Evolutionary conservation across 768 basidiomycete genomes (phyloP), one percentile per base, ranked within the genome.

Genomic region (Tricholoma sp.): DNA sequence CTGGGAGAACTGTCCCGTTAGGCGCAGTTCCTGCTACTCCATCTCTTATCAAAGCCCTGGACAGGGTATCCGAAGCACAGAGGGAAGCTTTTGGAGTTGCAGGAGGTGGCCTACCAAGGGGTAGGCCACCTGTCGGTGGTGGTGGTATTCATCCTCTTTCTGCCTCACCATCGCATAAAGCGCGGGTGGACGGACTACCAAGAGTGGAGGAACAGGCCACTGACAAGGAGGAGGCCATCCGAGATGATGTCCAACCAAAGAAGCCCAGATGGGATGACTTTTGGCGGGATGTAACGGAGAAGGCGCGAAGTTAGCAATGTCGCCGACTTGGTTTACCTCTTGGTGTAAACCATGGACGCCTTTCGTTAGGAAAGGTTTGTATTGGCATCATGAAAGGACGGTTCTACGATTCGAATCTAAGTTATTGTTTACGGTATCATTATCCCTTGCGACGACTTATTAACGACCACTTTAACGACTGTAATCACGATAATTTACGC

Each of bases 41-140:
- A 0, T 86, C 85, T 2, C 73, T 86, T 32, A 80, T 86, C 57
- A 76, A 76, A 36, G 86, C 85, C 1, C 68, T 87, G n/a, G 81
- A 85, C 60, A 76, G 85, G 29, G 74, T 87, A 51, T 72, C 77
- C 10, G 69, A 71, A 13, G 85, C 85, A 3, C 84, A 86, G 61
- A 72, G 71, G 54, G 76, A 77, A 18, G 81, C 76, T n/a, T 83
- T 75, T 56, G 66, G 66, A 13, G 52, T 55, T 8, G 45, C 37
- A 17, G 37, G 52, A 20, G 24, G 28, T 29, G 45, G 13, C 45
- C 31, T 31, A 31, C 15, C n/a, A 6, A 31, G 29, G 32, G 8
- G 32, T 31, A 9, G n/a, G n/a, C 24, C 31, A 17, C 3, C 8
- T 29, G 52, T 56, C 18, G 41, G 24, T 17, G 54, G 42, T 39